Percentiles rank a stretch among this genome's conserved stretches.
phyloP scores from a whole-genome alignment of 164 flowering plant genomes.

The Vitis cinerea region DNA sequence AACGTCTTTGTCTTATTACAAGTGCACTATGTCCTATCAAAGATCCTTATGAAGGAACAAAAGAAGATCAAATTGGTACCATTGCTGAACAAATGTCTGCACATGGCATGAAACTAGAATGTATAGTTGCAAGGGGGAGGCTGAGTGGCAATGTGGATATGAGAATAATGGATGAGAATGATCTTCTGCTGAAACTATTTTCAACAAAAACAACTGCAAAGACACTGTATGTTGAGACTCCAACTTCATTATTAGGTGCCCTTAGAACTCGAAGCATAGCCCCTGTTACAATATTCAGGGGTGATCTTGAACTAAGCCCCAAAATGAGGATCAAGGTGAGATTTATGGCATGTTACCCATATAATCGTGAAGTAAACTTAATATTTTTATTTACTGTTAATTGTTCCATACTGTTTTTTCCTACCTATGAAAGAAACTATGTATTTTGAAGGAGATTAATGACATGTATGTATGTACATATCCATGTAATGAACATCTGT shows the following conservation, averaged over 20 bases:
- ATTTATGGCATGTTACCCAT: not conserved
- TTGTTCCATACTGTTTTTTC: not conserved
- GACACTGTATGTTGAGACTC: slow-evolving; percentile 62
- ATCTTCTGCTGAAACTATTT: slow-evolving; percentile 51
- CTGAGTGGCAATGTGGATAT: slow-evolving; percentile 33
- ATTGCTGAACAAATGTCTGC: slow-evolving; percentile 69
- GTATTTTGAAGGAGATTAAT: not conserved
- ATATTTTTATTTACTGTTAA: not conserved
- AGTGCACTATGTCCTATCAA: slow-evolving; percentile 63
- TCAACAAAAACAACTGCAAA: slow-evolving; percentile 56
- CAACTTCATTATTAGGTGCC: slow-evolving; percentile 76
- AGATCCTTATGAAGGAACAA: slow-evolving; percentile 83
- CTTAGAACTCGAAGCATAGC: slow-evolving; percentile 72
- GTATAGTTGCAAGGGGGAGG: slow-evolving; percentile 60
- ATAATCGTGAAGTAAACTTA: not conserved
- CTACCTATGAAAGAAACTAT: not conserved
- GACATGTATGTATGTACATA: not conserved
- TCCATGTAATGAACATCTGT: not conserved
- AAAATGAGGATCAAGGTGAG: slow-evolving; percentile 83
- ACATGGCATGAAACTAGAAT: slow-evolving; percentile 81
- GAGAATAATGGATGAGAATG: slow-evolving; percentile 67
- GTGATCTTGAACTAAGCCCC: slow-evolving; percentile 79
- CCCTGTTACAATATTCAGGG: slow-evolving; percentile 88
- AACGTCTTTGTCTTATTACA: slow-evolving; percentile 87
- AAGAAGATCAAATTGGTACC: slow-evolving; percentile 81